Conservation (phyloP, 2,329 filamentous ascomycete genomes). For the Gliomastix tumulicola region DNA sequence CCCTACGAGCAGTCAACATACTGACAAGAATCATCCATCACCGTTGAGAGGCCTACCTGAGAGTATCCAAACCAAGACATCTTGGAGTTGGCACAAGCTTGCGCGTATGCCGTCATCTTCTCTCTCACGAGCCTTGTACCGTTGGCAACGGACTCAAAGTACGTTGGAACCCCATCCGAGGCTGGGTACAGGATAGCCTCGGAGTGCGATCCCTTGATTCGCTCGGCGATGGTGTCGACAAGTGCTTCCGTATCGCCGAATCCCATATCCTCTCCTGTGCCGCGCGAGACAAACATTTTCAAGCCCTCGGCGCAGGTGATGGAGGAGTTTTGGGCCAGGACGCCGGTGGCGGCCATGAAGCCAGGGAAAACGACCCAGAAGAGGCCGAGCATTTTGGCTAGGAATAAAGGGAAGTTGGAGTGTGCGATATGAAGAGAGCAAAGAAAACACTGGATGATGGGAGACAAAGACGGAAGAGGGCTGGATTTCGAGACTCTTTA, state of each 20-base stretch:
- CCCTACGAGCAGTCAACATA: conserved; percentile 7
- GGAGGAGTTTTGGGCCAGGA: neutral
- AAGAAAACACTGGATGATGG: too few species aligned
- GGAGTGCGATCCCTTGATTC: conserved; percentile 1
- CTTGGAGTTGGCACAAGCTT: conserved; percentile 3
- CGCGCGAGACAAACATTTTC: conserved; percentile 3
- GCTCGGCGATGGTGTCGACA: neutral
- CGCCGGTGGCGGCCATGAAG: neutral
- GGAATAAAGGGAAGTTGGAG: too few species aligned
- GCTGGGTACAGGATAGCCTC: conserved; percentile 1
- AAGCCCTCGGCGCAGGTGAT: conserved; percentile 1
- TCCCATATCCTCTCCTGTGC: neutral
- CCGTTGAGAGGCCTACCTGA: neutral
- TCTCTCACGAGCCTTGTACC: conserved; percentile 1
- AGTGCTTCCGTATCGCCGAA: conserved; percentile 1
- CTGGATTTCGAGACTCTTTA: too few species aligned
- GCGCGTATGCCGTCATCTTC: conserved; percentile 1
- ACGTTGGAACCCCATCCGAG: neutral
- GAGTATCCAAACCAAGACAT: conserved; percentile 4
- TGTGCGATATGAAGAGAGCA: too few species aligned
- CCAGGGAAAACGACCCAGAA: too few species aligned
- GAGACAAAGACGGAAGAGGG: too few species aligned
- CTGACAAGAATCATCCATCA: neutral
- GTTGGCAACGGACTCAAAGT: conserved; percentile 2
- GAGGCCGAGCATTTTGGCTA: too few species aligned